Evolutionary conservation across 1,284 basidiomycete species (phyloP).

Genomic region (Sporisorium sorghi): DNA sequence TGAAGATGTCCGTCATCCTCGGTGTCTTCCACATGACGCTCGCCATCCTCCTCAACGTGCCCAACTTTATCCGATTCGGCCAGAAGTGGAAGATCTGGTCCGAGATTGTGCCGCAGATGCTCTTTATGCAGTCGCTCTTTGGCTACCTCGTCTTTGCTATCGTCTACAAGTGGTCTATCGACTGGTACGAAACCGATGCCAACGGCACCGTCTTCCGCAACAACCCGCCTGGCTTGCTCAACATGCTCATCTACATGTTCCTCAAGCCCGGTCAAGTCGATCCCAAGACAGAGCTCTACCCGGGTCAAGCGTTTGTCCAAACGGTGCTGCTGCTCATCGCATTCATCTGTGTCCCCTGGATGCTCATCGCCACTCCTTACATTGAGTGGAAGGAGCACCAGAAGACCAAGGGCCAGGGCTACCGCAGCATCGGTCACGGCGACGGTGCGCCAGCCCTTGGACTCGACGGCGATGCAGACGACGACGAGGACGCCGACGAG

Average conservation of each 20-base stretch:
- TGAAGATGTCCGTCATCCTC: conserved; percentile 99
- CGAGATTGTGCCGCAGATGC: conserved; percentile 95
- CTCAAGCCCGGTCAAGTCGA: conserved; percentile 73
- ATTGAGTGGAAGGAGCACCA: conserved; percentile 90
- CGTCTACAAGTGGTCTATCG: conserved; percentile 94
- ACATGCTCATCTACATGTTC: conserved; percentile 69
- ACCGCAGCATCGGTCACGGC: conserved; percentile 73
- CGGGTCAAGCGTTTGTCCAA: conserved; percentile 89
- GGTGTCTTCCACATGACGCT: conserved; percentile 99
- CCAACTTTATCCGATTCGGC: conserved; percentile 94
- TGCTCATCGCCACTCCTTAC: conserved; percentile 94
- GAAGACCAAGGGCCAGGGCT: conserved; percentile 84
- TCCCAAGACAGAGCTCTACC: conserved; percentile 80
- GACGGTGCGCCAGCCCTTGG: conserved; percentile 52
- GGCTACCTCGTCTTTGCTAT: conserved; percentile 96
- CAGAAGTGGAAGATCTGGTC: conserved; percentile 85
- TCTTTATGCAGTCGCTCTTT: conserved; percentile 97
- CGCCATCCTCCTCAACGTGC: conserved; percentile 92
- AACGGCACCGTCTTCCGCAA: conserved; percentile 70
- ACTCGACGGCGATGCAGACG: conserved; percentile 48
- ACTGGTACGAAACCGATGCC: conserved; percentile 80
- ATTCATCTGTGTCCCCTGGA: conserved; percentile 91
- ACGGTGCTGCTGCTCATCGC: conserved; percentile 83
- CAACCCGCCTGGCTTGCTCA: conserved; percentile 84
- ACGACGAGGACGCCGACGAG: conserved; percentile 72